phyloP scores from a whole-genome alignment of 2,329 filamentous ascomycete species.

The Aspergillus sp. region DNA sequence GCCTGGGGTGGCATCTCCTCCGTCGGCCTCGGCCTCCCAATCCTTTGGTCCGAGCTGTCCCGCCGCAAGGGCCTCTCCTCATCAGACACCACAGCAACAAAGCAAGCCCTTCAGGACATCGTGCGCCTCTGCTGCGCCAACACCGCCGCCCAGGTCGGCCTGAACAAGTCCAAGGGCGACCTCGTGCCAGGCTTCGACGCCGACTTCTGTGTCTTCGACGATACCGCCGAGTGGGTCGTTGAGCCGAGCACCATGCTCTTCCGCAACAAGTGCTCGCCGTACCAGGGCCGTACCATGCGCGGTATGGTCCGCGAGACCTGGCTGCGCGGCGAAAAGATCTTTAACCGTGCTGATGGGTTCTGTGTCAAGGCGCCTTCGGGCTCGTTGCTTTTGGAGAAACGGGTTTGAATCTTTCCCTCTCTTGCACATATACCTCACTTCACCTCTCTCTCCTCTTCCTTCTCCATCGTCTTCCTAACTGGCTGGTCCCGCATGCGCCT shows the following conservation, averaged over 20 bases:
- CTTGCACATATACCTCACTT: neutral
- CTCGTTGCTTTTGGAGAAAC: slow-evolving; percentile 41
- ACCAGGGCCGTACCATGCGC: slow-evolving; percentile 75
- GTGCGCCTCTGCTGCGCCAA: slow-evolving; percentile 82
- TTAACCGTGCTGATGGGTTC: slow-evolving; percentile 59
- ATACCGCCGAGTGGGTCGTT: slow-evolving; percentile 74
- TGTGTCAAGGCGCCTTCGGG: slow-evolving; percentile 35
- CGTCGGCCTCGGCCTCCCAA: slow-evolving; percentile 87
- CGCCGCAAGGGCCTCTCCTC: slow-evolving; percentile 54
- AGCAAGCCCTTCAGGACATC: slow-evolving; percentile 69
- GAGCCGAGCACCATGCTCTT: slow-evolving; percentile 81
- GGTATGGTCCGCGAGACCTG: slow-evolving; percentile 84
- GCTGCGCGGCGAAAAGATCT: slow-evolving; percentile 75
- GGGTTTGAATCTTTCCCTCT: slow-evolving; percentile 27
- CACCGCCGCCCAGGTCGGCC: slow-evolving; percentile 83
- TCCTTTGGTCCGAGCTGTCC: slow-evolving; percentile 77
- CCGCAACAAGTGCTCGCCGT: slow-evolving; percentile 88
- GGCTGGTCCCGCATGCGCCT: neutral
- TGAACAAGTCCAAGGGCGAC: slow-evolving; percentile 78
- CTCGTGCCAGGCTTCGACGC: slow-evolving; percentile 80
- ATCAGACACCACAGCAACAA: slow-evolving; percentile 38
- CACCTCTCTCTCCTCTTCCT: neutral
- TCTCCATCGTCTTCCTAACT: neutral
- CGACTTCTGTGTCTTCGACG: slow-evolving; percentile 90
- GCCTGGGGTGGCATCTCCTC: slow-evolving; percentile 97